Evolutionary conservation across 345 rosid species (phyloP).

Genomic region (Brassica rapa): DNA sequence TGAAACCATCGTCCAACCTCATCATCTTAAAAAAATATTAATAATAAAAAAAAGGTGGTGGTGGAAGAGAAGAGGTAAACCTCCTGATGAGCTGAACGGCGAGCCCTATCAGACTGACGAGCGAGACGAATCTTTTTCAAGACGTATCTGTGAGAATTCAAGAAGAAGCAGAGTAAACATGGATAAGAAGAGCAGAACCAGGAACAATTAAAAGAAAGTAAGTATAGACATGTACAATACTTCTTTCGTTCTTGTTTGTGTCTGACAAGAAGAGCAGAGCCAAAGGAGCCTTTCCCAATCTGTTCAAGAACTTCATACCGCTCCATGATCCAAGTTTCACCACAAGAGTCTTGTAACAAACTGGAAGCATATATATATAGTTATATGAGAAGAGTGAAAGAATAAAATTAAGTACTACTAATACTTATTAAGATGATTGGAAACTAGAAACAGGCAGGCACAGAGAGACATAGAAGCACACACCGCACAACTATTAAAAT

Average conservation of each 20-base stretch:
- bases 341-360: constrained; percentile 9
- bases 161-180: constrained; percentile 11
- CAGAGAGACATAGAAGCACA: background rate
- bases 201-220: background rate
- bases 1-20: constrained; percentile 40
- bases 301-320: constrained; percentile 89
- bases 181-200: background rate
- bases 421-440: background rate
- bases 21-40: background rate
- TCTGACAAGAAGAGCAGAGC: constrained; percentile 96
- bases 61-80: constrained; percentile 35
- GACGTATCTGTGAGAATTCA: constrained; percentile 58
- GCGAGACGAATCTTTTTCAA: constrained; percentile 94
- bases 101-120: constrained; percentile 91
- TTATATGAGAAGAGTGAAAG: background rate
- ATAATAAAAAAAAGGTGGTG: background rate
- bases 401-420: background rate
- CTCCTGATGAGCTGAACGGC: constrained; percentile 95
- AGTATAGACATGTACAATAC: constrained; percentile 22
- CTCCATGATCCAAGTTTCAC: constrained; percentile 53
- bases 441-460: background rate
- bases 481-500: background rate
- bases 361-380: background rate
- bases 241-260: constrained; percentile 93
- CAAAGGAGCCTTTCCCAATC: constrained; percentile 95